Base-by-base conservation (phyloP, 2,329 filamentous ascomycete species). In the Geosmithia morbida region DNA sequence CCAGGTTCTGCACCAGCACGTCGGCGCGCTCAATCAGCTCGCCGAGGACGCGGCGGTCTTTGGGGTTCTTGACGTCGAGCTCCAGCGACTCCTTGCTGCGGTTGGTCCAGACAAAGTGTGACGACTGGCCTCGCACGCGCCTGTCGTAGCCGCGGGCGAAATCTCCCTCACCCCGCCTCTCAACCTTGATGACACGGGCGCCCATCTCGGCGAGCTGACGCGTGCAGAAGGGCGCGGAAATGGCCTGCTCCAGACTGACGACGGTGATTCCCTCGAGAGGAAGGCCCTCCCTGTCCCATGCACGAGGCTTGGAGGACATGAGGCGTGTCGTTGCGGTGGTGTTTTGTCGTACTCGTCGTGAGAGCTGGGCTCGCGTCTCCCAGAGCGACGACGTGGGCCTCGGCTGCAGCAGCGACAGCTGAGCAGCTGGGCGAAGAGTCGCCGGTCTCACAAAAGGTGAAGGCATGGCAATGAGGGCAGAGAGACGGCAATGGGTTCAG, bases 61-160 rank as follows among this genome's bases (percentile, higher is more conserved):
- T 55, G 0, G 62, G 51, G 11, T 64, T 53, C 50, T 76, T 75
- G 16, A 75, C 52, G 41, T 75, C 66, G 0, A 75, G 61, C 0
- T 69, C 70, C 8, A 75, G 56, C 44, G 69, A 73, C 54, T 76
- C 70, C 47, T 75, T 76, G 7, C 71, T 72, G 19, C 72, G 65
- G 50, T 75, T 76, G 0, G 67, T 62, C 72, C 73, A 75, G n/a
- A 75, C 64, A 48, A 76, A 76, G 52, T 76, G 72, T 0, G 72
- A 75, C 0, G 69, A 61, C 14, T 72, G 57, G 0, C 72, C 72
- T 7, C 66, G 62, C 2, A 74, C 70, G 8, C 71, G 65, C 0
- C 58, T 65, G 53, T 76, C 72, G 51, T 75, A 74, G 13, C 65
- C 57, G 1, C 71, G 66, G 0, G 72, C 72, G 53, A 76, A 76